Evolutionary conservation across 2,329 filamentous ascomycete genomes (phyloP), one percentile per base, ranked within the genome.

Genomic region (Penicillium sp.): DNA sequence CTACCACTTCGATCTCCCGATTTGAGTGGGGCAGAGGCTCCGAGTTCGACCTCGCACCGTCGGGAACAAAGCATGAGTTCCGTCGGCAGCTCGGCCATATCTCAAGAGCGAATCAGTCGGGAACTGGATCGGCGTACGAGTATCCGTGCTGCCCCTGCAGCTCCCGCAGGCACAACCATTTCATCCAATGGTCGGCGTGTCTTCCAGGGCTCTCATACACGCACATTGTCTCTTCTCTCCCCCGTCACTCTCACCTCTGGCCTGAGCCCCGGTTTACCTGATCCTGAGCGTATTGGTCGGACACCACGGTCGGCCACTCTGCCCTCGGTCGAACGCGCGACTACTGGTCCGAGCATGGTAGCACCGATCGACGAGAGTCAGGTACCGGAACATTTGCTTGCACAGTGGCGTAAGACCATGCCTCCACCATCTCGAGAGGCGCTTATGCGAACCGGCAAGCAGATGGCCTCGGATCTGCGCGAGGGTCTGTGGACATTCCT

Each of bases 401-500:
- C 71, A 3, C 70, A 74, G 60, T 77, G 75, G 72, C 74, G 72
- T 33, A 75, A 71, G 48, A 76, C 73, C n/a, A 67, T 78, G 61
- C 76, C 73, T 8, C 71, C 76, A 8, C 70, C 79, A 11, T 77
- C 80, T 27, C 75, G 79, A 16, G 83, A 85, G 45, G 72, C 77
- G n/a, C 70, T 86, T 41, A 71, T 86, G 57, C 79, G 75, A 67
- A 84, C 77, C 53, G 79, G 80, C 57, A 92, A 92, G 70, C 90
- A 95, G 73, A 88, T 96, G 74, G 90, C 93, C 16, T 89, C 90
- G 58, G 95, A 97, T 75, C 87, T 99, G 73, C 91, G 88, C 71
- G 86, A 95, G 51, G 93, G 95, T 2, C 78, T 99, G 48, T 93
- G 90, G 86, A 96, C 91, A 1, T 99, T 99, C 75, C 86, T 96